phyloP scores from a whole-genome alignment of 1,284 basidiomycete genomes.

The Schizopora paradoxa region DNA sequence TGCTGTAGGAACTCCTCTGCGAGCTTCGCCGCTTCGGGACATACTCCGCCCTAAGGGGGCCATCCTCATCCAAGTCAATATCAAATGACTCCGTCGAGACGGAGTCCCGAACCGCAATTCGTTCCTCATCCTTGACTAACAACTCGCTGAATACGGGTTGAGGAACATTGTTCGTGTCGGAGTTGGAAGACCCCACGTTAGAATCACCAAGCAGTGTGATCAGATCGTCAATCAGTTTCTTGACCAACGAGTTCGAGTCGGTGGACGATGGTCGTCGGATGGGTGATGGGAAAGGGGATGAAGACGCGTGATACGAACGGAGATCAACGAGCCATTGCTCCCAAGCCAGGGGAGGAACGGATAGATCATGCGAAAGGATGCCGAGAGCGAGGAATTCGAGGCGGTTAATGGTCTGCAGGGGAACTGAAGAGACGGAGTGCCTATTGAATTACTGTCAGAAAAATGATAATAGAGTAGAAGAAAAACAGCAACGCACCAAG shows the following conservation, averaged over 20 bases:
- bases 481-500: conserved; percentile 55
- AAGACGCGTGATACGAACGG: conserved; percentile 55
- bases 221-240: conserved; percentile 65
- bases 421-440: conserved; percentile 73
- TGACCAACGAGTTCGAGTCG: conserved; percentile 57
- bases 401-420: conserved; percentile 60
- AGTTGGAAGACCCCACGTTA: conserved; percentile 19
- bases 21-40: conserved; percentile 56
- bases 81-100: conserved; percentile 45
- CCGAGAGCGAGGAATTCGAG: conserved; percentile 67
- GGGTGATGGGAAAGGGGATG: conserved; percentile 60
- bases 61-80: conserved; percentile 76
- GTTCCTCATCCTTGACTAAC: conserved; percentile 53
- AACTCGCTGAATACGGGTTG: conserved; percentile 67
- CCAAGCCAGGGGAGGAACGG: conserved; percentile 59
- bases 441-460: conserved; percentile 32
- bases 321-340: conserved; percentile 62
- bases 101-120: conserved; percentile 37
- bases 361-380: conserved; percentile 63
- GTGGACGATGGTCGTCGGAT: conserved; percentile 68
- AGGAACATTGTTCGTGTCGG: conserved; percentile 28
- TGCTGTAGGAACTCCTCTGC: conserved; percentile 31
- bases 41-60: conserved; percentile 74
- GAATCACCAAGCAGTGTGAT: conserved; percentile 37
- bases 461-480: conserved; percentile 13